Percentiles rank a stretch among this genome's conserved stretches.
phyloP scores from a whole-genome alignment of 345 rosid genomes.

The Draba incana region DNA sequence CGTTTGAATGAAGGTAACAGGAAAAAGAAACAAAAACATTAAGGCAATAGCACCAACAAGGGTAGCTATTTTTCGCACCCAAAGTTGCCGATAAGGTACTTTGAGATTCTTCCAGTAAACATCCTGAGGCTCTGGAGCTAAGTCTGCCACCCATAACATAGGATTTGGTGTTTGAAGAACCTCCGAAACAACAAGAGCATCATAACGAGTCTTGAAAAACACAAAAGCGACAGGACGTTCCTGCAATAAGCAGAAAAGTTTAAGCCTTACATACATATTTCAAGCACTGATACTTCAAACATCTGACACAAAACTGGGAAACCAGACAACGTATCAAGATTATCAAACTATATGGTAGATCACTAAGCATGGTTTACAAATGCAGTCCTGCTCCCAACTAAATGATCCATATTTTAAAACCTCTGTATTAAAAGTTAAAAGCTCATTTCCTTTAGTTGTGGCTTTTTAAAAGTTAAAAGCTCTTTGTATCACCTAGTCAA shows the following conservation, averaged over 20 bases:
- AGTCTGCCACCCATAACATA: constrained; percentile 89
- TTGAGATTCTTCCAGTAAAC: constrained; percentile 87
- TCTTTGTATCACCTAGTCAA: constrained; percentile 4
- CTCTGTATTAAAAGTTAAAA: not conserved
- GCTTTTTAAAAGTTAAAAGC: not conserved
- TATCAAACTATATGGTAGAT: no score
- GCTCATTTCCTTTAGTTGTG: not conserved
- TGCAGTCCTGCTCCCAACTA: not conserved
- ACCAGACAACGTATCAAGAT: not conserved
- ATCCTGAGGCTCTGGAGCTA: constrained; percentile 94
- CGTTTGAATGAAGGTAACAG: constrained; percentile 82
- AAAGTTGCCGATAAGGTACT: constrained; percentile 78
- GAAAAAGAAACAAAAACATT: constrained; percentile 75
- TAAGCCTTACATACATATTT: constrained; percentile 7
- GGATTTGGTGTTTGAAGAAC: constrained; percentile 87
- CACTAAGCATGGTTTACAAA: constrained; percentile 10
- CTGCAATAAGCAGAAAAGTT: constrained; percentile 47
- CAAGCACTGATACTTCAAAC: constrained; percentile 4
- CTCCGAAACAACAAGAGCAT: constrained; percentile 81
- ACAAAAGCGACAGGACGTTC: constrained; percentile 93
- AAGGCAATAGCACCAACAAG: constrained; percentile 65
- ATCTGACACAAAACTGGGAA: not conserved
- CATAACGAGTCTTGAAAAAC: constrained; percentile 83
- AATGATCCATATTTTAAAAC: not conserved
- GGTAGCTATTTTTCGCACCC: constrained; percentile 78